These are phyloP conservation scores for Pichia manshurica DNA, from an alignment of 805 yeast species.

Conservation along the genomic window DNA sequence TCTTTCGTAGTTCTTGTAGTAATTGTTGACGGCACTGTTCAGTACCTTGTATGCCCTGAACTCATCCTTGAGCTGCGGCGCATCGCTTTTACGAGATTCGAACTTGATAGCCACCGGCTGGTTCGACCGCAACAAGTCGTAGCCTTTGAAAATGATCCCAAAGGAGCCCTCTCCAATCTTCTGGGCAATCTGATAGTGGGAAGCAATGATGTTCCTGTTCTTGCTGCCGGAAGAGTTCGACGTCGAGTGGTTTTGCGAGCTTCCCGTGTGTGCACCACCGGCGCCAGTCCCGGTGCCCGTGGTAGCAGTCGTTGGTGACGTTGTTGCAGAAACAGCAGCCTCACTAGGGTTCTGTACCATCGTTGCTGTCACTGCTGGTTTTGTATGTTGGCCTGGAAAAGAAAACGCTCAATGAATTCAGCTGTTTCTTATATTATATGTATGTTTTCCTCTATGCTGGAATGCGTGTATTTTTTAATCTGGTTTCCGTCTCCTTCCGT, in stretches of 20 bases:
- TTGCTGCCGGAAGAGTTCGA: background rate
- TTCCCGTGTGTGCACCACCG: background rate
- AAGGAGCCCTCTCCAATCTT: constrained; percentile 86
- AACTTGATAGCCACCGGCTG: constrained; percentile 71
- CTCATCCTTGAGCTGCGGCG: constrained; percentile 79
- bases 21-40: constrained; percentile 43
- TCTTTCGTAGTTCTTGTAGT: constrained; percentile 23
- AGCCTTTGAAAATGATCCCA: constrained; percentile 80
- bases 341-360: background rate
- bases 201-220: constrained; percentile 36
- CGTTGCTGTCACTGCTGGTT: background rate
- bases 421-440: too few species aligned
- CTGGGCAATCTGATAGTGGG: constrained; percentile 74
- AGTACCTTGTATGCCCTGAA: constrained; percentile 71
- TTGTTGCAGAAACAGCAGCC: background rate
- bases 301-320: background rate
- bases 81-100: constrained; percentile 72
- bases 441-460: too few species aligned
- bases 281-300: background rate
- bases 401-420: too few species aligned
- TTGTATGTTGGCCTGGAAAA: too few species aligned
- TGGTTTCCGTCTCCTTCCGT: too few species aligned
- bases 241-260: background rate
- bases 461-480: too few species aligned
- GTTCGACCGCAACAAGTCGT: constrained; percentile 57